Evolutionary conservation across 108 stramenopile species (phyloP), one percentile per base, ranked within the genome.

Genomic region (Aurantiochytrium sp.): DNA sequence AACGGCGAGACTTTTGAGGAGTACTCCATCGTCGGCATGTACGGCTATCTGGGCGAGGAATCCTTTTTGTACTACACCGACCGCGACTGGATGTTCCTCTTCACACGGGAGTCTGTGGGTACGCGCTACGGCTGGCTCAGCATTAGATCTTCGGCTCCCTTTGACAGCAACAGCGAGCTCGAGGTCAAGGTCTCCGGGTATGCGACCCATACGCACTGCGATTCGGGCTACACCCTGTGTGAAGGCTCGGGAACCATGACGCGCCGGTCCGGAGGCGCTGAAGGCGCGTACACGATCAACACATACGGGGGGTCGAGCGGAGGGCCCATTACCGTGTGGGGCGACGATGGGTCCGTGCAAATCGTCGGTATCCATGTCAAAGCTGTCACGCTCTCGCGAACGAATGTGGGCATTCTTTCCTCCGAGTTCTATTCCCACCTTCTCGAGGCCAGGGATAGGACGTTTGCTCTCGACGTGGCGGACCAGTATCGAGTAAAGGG

Each of bases 1-100:
- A 45, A 81, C 22, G 69, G 42, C 37, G 69, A 81, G 4, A 45
- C 42, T 15, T 39, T 45, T 8, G 69, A 81, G 22, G 42, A 39
- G 42, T 39, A 81, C 42, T n/a, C 69, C 17, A 45, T 81, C 10
- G 42, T 81, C 17, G 69, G 69, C 24, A 45, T 45, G 69, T 81
- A 81, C 42, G 69, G 69, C 10, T 81, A 37, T 1, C 4, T 81
- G 69, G 42, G 27, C 42, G 69, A 45, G 0, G 69, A 81, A 45
- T 45, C 37, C 22, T 81, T 45, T 37, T 45, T 81, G 24, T 45
- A 39, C 27, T 37, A 81, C 36, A n/a, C 34, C 10, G 36, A 81
- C 10, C 37, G 69, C 1, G 69, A 81, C 69, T 81, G 69, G 69
- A 39, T 81, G 69, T 81, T 45, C 27, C 42, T 81, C 36, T 81